Conservation (phyloP, 2,329 filamentous ascomycete species). For the Westerdykella ornata region DNA sequence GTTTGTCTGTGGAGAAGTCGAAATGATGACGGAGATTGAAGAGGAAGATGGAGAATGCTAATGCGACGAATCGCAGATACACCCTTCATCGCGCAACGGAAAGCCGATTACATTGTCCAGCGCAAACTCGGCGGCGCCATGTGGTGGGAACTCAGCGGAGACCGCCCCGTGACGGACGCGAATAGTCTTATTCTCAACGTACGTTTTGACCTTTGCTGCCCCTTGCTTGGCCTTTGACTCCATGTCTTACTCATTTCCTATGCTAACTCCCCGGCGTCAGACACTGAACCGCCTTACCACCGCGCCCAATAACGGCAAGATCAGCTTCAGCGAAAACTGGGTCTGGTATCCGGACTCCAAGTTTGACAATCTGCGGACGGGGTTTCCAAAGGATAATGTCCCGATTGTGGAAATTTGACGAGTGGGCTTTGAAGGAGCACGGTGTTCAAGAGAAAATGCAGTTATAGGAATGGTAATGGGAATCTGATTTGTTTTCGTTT, state of each 20-base stretch:
- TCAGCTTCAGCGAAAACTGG: constrained; percentile 9
- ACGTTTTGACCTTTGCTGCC: not conserved
- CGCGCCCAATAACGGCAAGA: constrained; percentile 33
- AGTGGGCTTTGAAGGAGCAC: too few relatives aligned
- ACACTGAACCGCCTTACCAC: constrained; percentile 41
- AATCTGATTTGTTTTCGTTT: too few relatives aligned
- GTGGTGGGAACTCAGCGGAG: constrained; percentile 91
- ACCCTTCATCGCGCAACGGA: constrained; percentile 57
- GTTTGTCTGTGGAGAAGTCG: too few relatives aligned
- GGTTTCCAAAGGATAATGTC: constrained; percentile 24
- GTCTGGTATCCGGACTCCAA: constrained; percentile 48
- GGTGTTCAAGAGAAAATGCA: too few relatives aligned
- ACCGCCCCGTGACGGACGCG: constrained; percentile 45
- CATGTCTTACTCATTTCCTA: constrained; percentile 6
- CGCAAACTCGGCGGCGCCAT: constrained; percentile 76
- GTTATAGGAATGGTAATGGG: too few relatives aligned
- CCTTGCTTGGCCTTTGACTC: not conserved
- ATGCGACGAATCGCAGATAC: constrained; percentile 44
- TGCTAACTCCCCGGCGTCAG: constrained; percentile 26
- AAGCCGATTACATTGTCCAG: constrained; percentile 64
- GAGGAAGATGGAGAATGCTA: too few relatives aligned
- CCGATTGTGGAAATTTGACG: too few relatives aligned
- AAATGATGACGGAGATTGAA: too few relatives aligned
- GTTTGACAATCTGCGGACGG: constrained; percentile 48
- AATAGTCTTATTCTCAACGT: not conserved